phyloP scores from a whole-genome alignment of 257 asterid species.

The Lycium ferocissimum region DNA sequence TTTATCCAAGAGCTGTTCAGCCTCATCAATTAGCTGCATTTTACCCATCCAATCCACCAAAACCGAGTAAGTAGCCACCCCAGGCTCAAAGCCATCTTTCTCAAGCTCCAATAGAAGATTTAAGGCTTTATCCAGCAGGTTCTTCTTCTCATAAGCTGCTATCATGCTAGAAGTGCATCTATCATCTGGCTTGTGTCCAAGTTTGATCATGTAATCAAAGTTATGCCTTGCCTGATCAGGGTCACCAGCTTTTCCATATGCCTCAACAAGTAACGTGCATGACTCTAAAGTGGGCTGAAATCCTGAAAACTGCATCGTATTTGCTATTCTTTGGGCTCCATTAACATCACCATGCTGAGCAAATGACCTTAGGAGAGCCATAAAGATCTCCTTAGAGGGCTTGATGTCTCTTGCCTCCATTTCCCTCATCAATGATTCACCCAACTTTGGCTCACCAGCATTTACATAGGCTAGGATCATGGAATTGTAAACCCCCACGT shows the following conservation, averaged over 20 bases:
- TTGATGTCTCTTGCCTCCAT: slow-evolving; percentile 63
- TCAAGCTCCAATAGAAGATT: slow-evolving; percentile 69
- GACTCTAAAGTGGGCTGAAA: slow-evolving; percentile 54
- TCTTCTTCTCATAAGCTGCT: slow-evolving; percentile 61
- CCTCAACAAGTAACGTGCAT: slow-evolving; percentile 66
- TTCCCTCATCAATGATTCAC: slow-evolving; percentile 54
- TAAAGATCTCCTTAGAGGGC: slow-evolving; percentile 61
- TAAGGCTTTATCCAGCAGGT: slow-evolving; percentile 67
- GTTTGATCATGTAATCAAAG: slow-evolving; percentile 61
- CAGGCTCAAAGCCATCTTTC: slow-evolving; percentile 74
- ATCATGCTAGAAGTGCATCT: slow-evolving; percentile 70
- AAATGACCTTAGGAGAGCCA: slow-evolving; percentile 70
- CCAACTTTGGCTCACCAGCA: slow-evolving; percentile 56
- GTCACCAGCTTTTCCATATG: slow-evolving; percentile 48
- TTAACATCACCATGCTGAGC: slow-evolving; percentile 46
- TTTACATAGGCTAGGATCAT: slow-evolving; percentile 75
- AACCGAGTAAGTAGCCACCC: slow-evolving; percentile 71
- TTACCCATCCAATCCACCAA: slow-evolving; percentile 79
- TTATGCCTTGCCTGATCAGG: slow-evolving; percentile 48
- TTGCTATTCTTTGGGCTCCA: slow-evolving; percentile 53
- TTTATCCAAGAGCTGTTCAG: slow-evolving; percentile 75
- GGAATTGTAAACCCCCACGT: slow-evolving; percentile 54
- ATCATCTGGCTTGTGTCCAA: slow-evolving; percentile 84
- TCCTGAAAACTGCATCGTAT: slow-evolving; percentile 61
- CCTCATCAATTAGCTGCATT: slow-evolving; percentile 77